Percentiles rank a stretch among this genome's conserved stretches.
These are phyloP conservation scores for Penicillium psychrosexuale DNA, from an alignment of 2,329 filamentous ascomycete species.

Conservation along the genomic window DNA sequence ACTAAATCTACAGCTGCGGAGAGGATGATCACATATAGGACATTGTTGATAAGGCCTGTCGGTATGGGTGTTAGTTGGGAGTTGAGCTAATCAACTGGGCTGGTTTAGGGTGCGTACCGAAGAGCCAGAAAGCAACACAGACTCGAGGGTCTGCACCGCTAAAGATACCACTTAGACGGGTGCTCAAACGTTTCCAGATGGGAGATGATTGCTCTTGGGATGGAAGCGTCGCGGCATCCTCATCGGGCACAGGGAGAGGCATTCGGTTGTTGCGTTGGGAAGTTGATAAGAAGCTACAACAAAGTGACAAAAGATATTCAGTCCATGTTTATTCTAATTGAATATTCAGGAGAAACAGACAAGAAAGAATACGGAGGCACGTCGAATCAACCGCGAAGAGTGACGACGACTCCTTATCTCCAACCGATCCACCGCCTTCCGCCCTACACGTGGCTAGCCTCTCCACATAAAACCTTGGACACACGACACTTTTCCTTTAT, in stretches of 20 bases:
- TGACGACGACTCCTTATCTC: slow-evolving; percentile 10
- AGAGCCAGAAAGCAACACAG: slow-evolving; percentile 83
- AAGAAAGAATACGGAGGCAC: background rate
- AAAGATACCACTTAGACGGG: slow-evolving; percentile 62
- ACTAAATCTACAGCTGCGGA: slow-evolving; percentile 94
- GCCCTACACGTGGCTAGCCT: background rate
- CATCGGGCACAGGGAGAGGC: slow-evolving; percentile 22
- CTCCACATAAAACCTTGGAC: background rate
- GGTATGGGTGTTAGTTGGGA: background rate
- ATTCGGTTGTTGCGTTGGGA: slow-evolving; percentile 20
- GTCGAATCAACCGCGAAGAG: slow-evolving; percentile 4
- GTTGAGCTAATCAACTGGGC: background rate
- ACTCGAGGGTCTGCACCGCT: slow-evolving; percentile 68
- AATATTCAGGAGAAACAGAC: background rate
- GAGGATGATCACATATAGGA: slow-evolving; percentile 95
- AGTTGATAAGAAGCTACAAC: slow-evolving; percentile 1
- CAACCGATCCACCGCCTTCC: slow-evolving; percentile 7
- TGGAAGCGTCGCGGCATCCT: slow-evolving; percentile 43
- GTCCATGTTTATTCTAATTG: background rate
- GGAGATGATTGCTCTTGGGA: slow-evolving; percentile 51
- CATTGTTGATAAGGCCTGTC: slow-evolving; percentile 87
- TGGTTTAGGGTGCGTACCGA: slow-evolving; percentile 59
- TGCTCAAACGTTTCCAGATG: slow-evolving; percentile 71
- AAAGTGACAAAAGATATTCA: background rate
- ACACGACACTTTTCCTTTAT: slow-evolving; percentile 7